These are phyloP conservation scores for Plectranthus barbatus DNA, from an alignment of 257 asterid genomes.

Conservation along the genomic window DNA sequence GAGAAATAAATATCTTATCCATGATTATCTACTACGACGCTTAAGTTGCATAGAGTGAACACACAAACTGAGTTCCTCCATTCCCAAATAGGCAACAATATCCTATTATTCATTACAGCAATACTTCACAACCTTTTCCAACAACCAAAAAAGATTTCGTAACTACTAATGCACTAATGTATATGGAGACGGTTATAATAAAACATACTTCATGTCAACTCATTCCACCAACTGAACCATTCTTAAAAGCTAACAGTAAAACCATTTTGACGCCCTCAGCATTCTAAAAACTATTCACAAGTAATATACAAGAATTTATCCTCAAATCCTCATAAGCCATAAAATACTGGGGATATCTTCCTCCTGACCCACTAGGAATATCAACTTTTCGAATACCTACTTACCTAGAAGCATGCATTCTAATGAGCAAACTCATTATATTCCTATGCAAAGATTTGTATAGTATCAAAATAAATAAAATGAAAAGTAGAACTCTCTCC, in stretches of 20 bases:
- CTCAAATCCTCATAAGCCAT: slow-evolving; percentile 87
- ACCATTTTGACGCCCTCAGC: neutral
- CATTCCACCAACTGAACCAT: neutral
- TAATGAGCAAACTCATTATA: neutral
- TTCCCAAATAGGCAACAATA: neutral
- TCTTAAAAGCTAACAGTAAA: neutral
- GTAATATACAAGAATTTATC: slow-evolving; percentile 32
- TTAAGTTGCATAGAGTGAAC: too few species aligned
- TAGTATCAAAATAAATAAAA: neutral
- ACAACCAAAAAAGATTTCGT: neutral
- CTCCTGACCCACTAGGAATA: slow-evolving; percentile 85
- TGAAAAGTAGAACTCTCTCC: neutral
- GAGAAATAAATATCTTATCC: too few species aligned
- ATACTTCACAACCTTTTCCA: neutral
- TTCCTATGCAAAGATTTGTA: neutral
- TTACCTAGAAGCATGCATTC: slow-evolving; percentile 33
- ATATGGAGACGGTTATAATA: neutral
- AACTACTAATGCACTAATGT: neutral
- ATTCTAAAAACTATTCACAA: neutral
- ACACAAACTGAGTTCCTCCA: too few species aligned
- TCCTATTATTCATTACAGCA: neutral
- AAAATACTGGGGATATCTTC: too few species aligned
- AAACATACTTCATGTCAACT: too few species aligned
- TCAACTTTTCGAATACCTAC: slow-evolving; percentile 73
- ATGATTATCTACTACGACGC: too few species aligned